A percentile compares a stretch with the other conserved stretches of the same genome.
Evolutionary conservation across 108 stramenopile genomes (phyloP).

Genomic region (Skeletonema costatum): DNA sequence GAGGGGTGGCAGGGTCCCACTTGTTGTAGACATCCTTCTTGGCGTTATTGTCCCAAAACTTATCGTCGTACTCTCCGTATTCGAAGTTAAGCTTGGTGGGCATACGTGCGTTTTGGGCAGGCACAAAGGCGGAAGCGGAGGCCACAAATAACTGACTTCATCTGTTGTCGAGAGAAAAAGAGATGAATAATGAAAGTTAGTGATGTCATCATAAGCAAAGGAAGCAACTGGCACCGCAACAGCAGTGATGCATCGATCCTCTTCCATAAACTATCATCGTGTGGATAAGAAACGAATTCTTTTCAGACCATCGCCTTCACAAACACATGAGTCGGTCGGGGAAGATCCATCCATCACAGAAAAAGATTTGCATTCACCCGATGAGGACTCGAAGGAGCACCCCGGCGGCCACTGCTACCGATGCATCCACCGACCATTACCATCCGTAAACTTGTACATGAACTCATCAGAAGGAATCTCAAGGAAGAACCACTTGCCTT

Average conservation of each 20-base stretch:
- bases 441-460: background rate
- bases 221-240: background rate
- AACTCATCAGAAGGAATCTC: background rate
- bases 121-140: slow-evolving; percentile 50
- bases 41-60: slow-evolving; percentile 81
- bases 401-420: background rate
- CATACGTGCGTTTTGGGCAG: slow-evolving; percentile 42
- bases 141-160: slow-evolving; percentile 48
- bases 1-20: slow-evolving; percentile 85
- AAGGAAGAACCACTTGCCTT: background rate
- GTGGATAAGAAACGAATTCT: no score
- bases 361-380: no score
- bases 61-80: slow-evolving; percentile 86
- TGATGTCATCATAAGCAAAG: background rate
- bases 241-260: background rate
- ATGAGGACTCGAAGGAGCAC: background rate
- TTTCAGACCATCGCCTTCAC: no score
- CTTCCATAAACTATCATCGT: no score
- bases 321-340: background rate
- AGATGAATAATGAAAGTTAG: background rate
- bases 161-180: slow-evolving; percentile 18
- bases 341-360: background rate
- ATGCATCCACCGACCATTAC: background rate
- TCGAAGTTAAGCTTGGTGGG: slow-evolving; percentile 54
- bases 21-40: slow-evolving; percentile 84